Evolutionary conservation across 164 flowering plant genomes (phyloP).

Genomic region (Umbellularia californica): DNA sequence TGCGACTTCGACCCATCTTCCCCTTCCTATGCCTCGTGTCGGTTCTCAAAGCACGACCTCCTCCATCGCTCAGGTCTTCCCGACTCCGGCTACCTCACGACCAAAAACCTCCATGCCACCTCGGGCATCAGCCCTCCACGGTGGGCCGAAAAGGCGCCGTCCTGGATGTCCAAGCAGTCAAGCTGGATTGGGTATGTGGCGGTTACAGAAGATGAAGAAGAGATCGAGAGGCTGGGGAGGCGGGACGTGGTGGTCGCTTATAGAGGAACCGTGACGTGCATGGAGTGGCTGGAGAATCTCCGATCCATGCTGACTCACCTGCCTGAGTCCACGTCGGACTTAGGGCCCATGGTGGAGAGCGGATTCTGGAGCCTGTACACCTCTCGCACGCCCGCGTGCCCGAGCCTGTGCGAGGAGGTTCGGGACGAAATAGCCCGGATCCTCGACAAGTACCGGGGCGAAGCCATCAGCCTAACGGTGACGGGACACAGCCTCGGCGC

Average conservation of each 20-base stretch:
- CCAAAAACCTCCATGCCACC: constrained; percentile 50
- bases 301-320: constrained; percentile 51
- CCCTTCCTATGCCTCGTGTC: constrained; percentile 44
- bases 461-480: constrained; percentile 58
- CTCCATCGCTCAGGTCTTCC: constrained; percentile 32
- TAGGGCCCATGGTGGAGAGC: constrained; percentile 60
- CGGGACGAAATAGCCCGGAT: constrained; percentile 42
- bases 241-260: constrained; percentile 71
- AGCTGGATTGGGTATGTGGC: constrained; percentile 91
- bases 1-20: constrained; percentile 69
- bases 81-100: constrained; percentile 44
- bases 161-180: constrained; percentile 43
- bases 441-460: constrained; percentile 34
- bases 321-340: constrained; percentile 11
- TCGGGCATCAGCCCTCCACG: constrained; percentile 54
- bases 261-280: constrained; percentile 73
- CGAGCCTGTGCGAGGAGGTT: constrained; percentile 41
- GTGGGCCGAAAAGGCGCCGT: constrained; percentile 41
- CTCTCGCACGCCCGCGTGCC: constrained; percentile 19
- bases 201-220: constrained; percentile 55
- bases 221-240: constrained; percentile 60
- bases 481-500: constrained; percentile 89
- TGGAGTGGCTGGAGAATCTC: constrained; percentile 83
- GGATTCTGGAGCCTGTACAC: constrained; percentile 77
- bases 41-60: constrained; percentile 29